phyloP scores from a whole-genome alignment of 73 alveolate species.

The Uronychia binucleata region DNA sequence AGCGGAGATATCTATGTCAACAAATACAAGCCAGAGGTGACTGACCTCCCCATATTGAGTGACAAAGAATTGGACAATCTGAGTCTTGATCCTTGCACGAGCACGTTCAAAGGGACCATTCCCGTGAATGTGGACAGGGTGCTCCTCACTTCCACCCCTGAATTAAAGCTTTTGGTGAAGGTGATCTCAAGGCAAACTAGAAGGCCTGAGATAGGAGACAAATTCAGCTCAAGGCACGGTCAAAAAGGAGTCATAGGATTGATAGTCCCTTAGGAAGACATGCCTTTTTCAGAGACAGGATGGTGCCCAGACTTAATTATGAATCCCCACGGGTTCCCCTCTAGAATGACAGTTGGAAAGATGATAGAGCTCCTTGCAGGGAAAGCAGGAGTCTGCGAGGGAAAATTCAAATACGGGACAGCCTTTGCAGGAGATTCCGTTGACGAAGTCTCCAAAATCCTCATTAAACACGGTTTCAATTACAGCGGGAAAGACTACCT shows the following conservation, averaged over 20 bases:
- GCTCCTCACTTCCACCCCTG: constrained; percentile 72
- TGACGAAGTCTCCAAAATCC: constrained; percentile 84
- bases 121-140: constrained; percentile 94
- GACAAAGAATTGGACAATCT: constrained; percentile 5
- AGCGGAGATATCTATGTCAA: constrained; percentile 91
- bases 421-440: constrained; percentile 97
- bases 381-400: constrained; percentile 94
- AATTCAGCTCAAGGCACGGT: constrained; percentile 98
- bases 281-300: constrained; percentile 97
- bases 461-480: constrained; percentile 88
- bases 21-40: constrained; percentile 78
- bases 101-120: constrained; percentile 63
- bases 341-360: constrained; percentile 99
- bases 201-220: constrained; percentile 98
- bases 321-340: constrained; percentile 99
- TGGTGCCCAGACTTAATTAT: constrained; percentile 99
- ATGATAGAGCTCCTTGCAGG: constrained; percentile 93
- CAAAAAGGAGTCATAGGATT: constrained; percentile 99
- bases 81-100: neutral
- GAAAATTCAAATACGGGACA: constrained; percentile 95
- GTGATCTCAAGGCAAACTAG: constrained; percentile 90
- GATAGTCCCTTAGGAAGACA: constrained; percentile 98
- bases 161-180: constrained; percentile 79
- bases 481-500: constrained; percentile 95
- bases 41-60: constrained; percentile 25